These are phyloP conservation scores for Brasilioporus rufonigricans DNA, from an alignment of 768 basidiomycete genomes.

Conservation along the genomic window DNA sequence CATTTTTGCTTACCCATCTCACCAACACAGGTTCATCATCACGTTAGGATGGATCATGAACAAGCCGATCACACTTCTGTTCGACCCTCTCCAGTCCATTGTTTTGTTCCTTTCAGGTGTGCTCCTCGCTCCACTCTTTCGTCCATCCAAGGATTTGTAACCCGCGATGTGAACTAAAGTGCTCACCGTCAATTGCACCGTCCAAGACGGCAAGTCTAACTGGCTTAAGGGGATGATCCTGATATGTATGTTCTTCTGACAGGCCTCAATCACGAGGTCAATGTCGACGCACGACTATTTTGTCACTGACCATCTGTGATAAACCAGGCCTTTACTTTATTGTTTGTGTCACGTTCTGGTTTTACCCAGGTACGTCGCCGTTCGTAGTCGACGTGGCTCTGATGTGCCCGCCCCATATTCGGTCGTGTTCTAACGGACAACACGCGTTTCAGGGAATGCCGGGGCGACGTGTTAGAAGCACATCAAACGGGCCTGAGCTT, in stretches of 20 bases:
- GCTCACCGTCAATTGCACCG: constrained; percentile 80
- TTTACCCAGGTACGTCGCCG: constrained; percentile 42
- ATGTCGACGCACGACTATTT: neutral
- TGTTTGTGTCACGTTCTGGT: constrained; percentile 54
- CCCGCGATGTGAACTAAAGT: constrained; percentile 39
- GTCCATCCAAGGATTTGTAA: neutral
- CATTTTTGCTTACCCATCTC: constrained; percentile 6
- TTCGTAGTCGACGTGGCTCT: neutral
- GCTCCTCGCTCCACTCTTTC: constrained; percentile 12
- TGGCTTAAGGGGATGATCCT: constrained; percentile 89
- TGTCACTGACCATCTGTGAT: constrained; percentile 2
- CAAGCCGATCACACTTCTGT: constrained; percentile 77
- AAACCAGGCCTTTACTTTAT: constrained; percentile 51
- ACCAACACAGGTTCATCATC: constrained; percentile 59
- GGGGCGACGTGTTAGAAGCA: constrained; percentile 1
- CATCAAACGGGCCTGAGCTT: neutral
- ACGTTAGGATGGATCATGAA: constrained; percentile 77
- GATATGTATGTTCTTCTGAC: constrained; percentile 44
- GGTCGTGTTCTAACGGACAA: constrained; percentile 2
- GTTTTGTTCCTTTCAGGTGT: constrained; percentile 24
- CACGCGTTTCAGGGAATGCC: constrained; percentile 2
- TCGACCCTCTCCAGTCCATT: constrained; percentile 81
- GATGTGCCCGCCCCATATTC: no score
- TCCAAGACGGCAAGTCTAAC: constrained; percentile 86
- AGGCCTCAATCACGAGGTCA: no score